These are phyloP conservation scores for Trypanosoma cruzi DNA, from an alignment of 208 protist species.

Conservation along the genomic window DNA sequence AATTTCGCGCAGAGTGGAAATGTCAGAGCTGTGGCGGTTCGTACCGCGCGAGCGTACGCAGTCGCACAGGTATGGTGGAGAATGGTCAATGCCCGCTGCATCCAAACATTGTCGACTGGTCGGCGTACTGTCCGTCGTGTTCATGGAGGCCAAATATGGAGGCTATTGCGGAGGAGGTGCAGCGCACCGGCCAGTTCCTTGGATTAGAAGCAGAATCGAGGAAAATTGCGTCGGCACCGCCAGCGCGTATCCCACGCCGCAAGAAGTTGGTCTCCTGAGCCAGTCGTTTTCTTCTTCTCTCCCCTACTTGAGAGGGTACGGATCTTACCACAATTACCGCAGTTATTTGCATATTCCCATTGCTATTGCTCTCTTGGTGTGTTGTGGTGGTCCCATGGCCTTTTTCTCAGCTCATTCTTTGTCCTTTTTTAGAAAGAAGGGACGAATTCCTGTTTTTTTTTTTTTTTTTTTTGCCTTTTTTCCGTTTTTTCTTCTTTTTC, in stretches of 20 bases:
- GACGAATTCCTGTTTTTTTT: conserved; percentile 13
- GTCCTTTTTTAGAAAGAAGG: neutral
- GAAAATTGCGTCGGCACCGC: conserved; percentile 8
- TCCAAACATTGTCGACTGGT: conserved; percentile 49
- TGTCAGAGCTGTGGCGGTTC: conserved; percentile 55
- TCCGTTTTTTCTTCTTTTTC: too few species aligned
- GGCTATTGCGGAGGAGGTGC: conserved; percentile 37
- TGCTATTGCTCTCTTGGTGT: neutral
- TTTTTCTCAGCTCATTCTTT: neutral
- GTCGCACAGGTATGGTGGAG: conserved; percentile 73
- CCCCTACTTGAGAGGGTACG: too few species aligned
- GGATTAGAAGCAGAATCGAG: conserved; percentile 38
- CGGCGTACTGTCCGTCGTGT: conserved; percentile 63
- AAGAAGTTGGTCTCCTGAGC: conserved; percentile 50
- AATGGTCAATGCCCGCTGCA: conserved; percentile 62
- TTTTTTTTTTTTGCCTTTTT: conserved; percentile 2
- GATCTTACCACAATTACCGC: too few species aligned
- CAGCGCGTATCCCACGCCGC: conserved; percentile 44
- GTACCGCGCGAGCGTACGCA: conserved; percentile 74
- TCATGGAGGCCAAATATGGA: conserved; percentile 66
- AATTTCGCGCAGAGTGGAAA: conserved; percentile 78
- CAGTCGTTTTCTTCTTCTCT: too few species aligned
- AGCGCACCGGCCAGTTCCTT: conserved; percentile 54
- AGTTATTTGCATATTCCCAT: too few species aligned
- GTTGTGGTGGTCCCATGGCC: neutral